Conservation (phyloP, 768 basidiomycete species). For the Amanita subjunquillea region DNA sequence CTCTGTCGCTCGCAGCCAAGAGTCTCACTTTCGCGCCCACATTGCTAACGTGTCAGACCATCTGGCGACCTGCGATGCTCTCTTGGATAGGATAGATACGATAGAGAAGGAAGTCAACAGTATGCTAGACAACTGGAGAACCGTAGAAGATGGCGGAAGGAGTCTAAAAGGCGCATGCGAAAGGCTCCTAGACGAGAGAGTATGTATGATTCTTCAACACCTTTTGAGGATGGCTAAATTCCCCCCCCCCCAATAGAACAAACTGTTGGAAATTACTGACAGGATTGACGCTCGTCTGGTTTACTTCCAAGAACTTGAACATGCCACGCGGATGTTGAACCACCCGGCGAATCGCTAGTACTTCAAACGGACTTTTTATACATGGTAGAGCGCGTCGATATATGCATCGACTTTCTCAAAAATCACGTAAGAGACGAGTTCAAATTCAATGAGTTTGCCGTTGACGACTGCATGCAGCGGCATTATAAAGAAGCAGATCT, state of each 20-base stretch:
- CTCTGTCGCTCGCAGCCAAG: constrained; percentile 87
- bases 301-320: constrained; percentile 92
- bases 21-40: constrained; percentile 84
- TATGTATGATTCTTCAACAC: constrained; percentile 23
- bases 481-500: constrained; percentile 90
- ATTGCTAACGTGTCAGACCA: constrained; percentile 69
- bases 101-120: constrained; percentile 64
- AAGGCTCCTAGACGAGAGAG: constrained; percentile 80
- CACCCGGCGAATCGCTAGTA: constrained; percentile 90
- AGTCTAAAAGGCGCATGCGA: constrained; percentile 90
- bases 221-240: neutral
- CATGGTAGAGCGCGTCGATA: constrained; percentile 93
- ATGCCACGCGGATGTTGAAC: constrained; percentile 88
- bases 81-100: constrained; percentile 64
- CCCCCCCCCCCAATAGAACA: constrained; percentile 45
- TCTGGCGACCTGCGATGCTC: constrained; percentile 63
- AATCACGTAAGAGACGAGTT: constrained; percentile 53
- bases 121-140: constrained; percentile 79
- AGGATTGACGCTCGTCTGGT: constrained; percentile 74
- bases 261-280: constrained; percentile 68
- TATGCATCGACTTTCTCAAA: constrained; percentile 86
- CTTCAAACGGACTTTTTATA: constrained; percentile 86
- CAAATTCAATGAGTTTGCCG: neutral
- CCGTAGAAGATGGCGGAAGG: constrained; percentile 89
- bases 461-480: constrained; percentile 36